Evolutionary conservation across 2,329 filamentous ascomycete genomes (phyloP).

Genomic region (Calonectria montana): DNA sequence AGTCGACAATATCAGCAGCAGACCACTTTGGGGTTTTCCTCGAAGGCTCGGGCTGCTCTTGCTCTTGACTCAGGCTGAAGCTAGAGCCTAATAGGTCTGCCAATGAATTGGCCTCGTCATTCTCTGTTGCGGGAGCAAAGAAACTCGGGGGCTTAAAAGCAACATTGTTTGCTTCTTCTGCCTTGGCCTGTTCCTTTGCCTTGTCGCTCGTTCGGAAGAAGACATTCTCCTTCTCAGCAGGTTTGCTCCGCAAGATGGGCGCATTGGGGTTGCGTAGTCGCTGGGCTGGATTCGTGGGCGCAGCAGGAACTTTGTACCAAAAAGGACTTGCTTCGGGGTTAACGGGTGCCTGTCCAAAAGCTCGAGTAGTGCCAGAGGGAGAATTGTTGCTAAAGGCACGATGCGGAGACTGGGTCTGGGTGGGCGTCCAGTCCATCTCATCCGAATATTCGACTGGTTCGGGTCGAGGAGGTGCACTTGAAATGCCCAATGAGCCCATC

Average conservation of each 20-base stretch:
- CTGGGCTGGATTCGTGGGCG: slow-evolving; percentile 74
- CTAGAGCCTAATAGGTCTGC: slow-evolving; percentile 58
- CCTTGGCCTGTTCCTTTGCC: slow-evolving; percentile 15
- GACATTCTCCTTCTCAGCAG: slow-evolving; percentile 57
- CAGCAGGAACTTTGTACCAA: slow-evolving; percentile 76
- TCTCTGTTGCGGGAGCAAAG: slow-evolving; percentile 60
- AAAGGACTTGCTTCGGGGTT: slow-evolving; percentile 66
- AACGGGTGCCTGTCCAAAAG: slow-evolving; percentile 59
- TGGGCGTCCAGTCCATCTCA: slow-evolving; percentile 81
- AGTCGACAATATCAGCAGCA: not conserved
- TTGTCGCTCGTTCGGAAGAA: slow-evolving; percentile 58
- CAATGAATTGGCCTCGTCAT: slow-evolving; percentile 56
- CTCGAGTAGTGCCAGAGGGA: slow-evolving; percentile 52
- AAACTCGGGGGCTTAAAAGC: slow-evolving; percentile 71
- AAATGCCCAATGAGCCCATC: slow-evolving; percentile 33
- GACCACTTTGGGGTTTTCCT: not conserved
- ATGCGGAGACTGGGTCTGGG: slow-evolving; percentile 54
- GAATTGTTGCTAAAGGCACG: slow-evolving; percentile 64
- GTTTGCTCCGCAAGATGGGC: slow-evolving; percentile 62
- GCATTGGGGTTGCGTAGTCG: slow-evolving; percentile 70
- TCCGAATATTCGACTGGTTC: slow-evolving; percentile 56
- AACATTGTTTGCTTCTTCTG: slow-evolving; percentile 39
- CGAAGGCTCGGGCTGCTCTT: slow-evolving; percentile 13
- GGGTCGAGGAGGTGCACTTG: slow-evolving; percentile 28
- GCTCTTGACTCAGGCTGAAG: slow-evolving; percentile 53